These are phyloP conservation scores for Thermothielavioides terrestris DNA, from an alignment of 495 filamentous ascomycete species.

Conservation along the genomic window DNA sequence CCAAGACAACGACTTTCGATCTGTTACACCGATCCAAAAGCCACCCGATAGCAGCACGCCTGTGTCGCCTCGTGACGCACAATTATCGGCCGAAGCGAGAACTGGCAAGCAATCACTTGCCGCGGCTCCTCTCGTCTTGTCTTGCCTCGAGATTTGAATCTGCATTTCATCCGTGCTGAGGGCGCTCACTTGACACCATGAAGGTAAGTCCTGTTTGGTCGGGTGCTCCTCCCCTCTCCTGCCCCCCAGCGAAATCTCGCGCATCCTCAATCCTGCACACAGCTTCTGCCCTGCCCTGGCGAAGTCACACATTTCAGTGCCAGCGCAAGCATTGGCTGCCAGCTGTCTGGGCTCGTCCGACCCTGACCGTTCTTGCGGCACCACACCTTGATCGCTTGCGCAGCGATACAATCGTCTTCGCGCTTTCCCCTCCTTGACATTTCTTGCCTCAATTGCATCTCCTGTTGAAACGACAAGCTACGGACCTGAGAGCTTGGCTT, in stretches of 20 bases:
- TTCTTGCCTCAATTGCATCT: not conserved
- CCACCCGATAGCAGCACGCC: constrained; percentile 15
- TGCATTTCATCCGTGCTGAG: constrained; percentile 7
- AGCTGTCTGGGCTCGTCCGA: not conserved
- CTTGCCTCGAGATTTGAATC: constrained; percentile 3
- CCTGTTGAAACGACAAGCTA: not conserved
- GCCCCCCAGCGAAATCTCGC: constrained; percentile 15
- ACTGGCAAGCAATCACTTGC: constrained; percentile 11
- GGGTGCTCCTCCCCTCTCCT: too few species aligned
- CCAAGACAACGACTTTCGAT: constrained; percentile 7
- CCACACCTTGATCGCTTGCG: constrained; percentile 1
- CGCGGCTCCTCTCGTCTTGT: constrained; percentile 6
- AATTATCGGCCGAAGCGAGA: constrained; percentile 19
- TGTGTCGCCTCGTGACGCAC: constrained; percentile 26
- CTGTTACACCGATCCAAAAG: constrained; percentile 28
- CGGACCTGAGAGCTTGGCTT: not conserved
- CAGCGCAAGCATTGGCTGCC: constrained; percentile 3
- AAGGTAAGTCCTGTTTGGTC: constrained; percentile 41
- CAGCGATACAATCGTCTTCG: not conserved
- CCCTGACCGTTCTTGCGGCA: not conserved
- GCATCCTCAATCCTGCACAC: constrained; percentile 12
- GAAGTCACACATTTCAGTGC: too few species aligned
- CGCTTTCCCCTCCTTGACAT: not conserved
- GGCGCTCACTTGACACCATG: constrained; percentile 31
- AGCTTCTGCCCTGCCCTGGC: not conserved